Conservation (phyloP, 2,329 filamentous ascomycete genomes). For the Aureobasidium sp. region DNA sequence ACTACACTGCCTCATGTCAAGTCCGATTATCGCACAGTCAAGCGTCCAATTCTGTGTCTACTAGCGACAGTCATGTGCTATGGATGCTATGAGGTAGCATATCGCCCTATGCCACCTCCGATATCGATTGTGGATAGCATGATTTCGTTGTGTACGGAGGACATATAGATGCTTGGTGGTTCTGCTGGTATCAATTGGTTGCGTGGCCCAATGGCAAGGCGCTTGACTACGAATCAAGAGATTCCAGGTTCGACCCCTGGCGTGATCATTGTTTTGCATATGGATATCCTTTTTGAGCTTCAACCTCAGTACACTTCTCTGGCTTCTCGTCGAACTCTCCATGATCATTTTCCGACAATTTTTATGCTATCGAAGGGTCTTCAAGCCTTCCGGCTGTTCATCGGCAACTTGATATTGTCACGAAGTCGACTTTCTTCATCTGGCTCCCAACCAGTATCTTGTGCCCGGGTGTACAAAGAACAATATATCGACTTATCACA, state of each 20-base stretch:
- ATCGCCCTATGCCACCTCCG: no score
- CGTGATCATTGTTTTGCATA: constrained; percentile 14
- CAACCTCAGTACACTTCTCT: background rate
- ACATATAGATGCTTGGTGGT: background rate
- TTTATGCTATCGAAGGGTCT: background rate
- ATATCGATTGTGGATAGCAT: no score
- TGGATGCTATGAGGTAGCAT: no score
- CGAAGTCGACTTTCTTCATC: background rate
- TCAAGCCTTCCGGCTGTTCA: background rate
- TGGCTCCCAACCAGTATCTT: background rate
- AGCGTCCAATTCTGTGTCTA: no score
- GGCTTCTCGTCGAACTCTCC: background rate
- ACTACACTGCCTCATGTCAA: background rate
- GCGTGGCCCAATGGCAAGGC: constrained; percentile 52
- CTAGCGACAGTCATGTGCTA: no score
- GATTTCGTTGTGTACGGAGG: no score
- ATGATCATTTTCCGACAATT: background rate
- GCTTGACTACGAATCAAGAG: constrained; percentile 46
- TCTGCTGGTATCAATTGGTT: background rate
- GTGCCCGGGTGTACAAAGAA: no score
- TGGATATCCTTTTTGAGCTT: background rate
- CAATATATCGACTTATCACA: background rate
- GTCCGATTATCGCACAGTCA: no score
- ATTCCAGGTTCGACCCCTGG: constrained; percentile 20
- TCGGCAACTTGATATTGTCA: background rate